Evolutionary conservation across 768 basidiomycete species (phyloP), one percentile per base, ranked within the genome.

Genomic region (Lactarius indigo): DNA sequence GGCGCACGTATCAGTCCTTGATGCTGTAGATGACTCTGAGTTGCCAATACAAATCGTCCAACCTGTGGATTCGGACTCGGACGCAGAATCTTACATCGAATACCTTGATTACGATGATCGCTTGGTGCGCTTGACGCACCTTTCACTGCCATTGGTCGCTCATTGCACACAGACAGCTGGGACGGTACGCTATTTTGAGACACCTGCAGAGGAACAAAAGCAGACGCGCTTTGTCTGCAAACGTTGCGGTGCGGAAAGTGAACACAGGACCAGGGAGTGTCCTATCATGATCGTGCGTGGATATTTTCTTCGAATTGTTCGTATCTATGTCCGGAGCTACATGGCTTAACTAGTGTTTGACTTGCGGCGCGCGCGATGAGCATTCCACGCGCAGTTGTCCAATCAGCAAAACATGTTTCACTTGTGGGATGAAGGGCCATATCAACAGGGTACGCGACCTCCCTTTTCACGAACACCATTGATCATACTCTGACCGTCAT

Each of bases 401-500:
- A 2, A 88, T 91, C 67, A 87, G 85, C 76, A 92, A 92, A 75
- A 86, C 83, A 0, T 94, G 92, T 72, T 93, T 85, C 72, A 83
- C 80, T 3, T 94, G 92, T 71, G 89, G 89, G 18, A 91, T 91
- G 89, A 90, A 89, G 73, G 92, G 92, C 2, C 91, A 92, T 72
- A 84, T 92, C 63, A 90, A 83, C 69, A 81, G 78, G 64, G 91
- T 90, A 70, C 58, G 83, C 75, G 20, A 59, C 15, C 2, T 41
- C 20, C 26, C 60, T 18, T 30, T 30, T 52, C 15, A 63, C 41
- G 33, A 57, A 17, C 61, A 39, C 28, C 20, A 31, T 12, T 68
- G 28, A 59, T 50, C n/a, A 10, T 30, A 0, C 15, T 30, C 50
- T 35, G 52, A 44, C 68, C 23, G 54, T 65, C 56, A 61, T 55